A percentile compares a stretch with the other conserved stretches of the same genome.
Conservation (phyloP, 1,284 basidiomycete species). For the Ustilago nuda region DNA sequence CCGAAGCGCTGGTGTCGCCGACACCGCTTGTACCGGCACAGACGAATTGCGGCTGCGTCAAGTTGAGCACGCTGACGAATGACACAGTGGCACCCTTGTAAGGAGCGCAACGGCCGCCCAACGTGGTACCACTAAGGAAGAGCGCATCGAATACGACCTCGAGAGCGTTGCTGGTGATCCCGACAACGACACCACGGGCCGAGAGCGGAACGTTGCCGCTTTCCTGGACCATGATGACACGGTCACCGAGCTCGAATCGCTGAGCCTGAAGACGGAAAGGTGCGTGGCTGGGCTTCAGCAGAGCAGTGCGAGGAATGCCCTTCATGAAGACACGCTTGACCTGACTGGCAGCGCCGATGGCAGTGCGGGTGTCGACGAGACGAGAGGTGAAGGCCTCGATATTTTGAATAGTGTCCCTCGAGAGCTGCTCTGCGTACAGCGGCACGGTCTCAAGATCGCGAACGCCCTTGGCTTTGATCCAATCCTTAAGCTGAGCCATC, state of each 20-base stretch:
- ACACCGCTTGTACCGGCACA: slow-evolving; percentile 36
- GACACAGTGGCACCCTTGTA: slow-evolving; percentile 57
- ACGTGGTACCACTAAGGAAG: slow-evolving; percentile 90
- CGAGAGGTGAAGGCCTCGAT: slow-evolving; percentile 80
- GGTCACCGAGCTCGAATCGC: slow-evolving; percentile 89
- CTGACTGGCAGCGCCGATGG: slow-evolving; percentile 74
- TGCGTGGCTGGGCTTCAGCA: slow-evolving; percentile 92
- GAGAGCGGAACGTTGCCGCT: slow-evolving; percentile 88
- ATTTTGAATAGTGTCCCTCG: slow-evolving; percentile 73
- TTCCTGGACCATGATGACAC: slow-evolving; percentile 95
- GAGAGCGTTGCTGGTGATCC: slow-evolving; percentile 81
- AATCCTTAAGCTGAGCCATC: slow-evolving; percentile 82
- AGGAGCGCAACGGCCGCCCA: slow-evolving; percentile 74
- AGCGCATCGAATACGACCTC: slow-evolving; percentile 97
- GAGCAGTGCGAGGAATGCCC: slow-evolving; percentile 90
- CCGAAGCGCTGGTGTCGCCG: slow-evolving; percentile 43
- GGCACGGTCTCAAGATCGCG: slow-evolving; percentile 92
- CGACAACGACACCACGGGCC: slow-evolving; percentile 92
- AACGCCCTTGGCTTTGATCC: slow-evolving; percentile 88
- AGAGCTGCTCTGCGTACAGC: slow-evolving; percentile 89
- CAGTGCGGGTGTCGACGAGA: slow-evolving; percentile 69
- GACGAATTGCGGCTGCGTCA: slow-evolving; percentile 64
- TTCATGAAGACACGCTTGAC: slow-evolving; percentile 92
- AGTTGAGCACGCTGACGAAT: slow-evolving; percentile 62
- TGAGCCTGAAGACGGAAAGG: slow-evolving; percentile 90